These are phyloP conservation scores for Oldenlandia corymbosa DNA, from an alignment of 257 asterid species.

Conservation along the genomic window DNA sequence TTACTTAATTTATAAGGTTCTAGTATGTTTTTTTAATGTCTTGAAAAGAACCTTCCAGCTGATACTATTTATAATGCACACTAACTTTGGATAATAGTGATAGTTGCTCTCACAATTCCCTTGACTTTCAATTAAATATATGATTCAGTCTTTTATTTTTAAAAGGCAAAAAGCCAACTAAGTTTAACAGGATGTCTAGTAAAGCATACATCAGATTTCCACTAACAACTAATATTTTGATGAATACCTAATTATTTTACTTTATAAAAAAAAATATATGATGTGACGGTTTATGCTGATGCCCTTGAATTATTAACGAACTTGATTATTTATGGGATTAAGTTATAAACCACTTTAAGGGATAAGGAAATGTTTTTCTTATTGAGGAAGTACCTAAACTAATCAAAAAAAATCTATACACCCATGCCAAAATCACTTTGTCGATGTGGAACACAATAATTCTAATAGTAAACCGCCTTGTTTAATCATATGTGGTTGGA, in stretches of 20 bases:
- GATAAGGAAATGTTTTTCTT: too few relatives aligned
- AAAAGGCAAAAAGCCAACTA: conserved; percentile 3
- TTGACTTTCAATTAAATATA: background rate
- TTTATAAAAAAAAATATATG: too few relatives aligned
- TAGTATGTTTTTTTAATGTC: too few relatives aligned
- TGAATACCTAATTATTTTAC: background rate
- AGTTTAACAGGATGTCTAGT: conserved; percentile 1
- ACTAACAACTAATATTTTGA: conserved; percentile 4
- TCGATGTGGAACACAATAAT: conserved; percentile 8
- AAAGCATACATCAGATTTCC: conserved; percentile 13
- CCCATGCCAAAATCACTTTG: background rate
- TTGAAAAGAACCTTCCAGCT: background rate
- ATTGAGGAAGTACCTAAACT: too few relatives aligned
- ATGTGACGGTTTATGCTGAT: too few relatives aligned
- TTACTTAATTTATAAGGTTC: conserved; percentile 1
- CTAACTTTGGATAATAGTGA: background rate
- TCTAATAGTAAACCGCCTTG: background rate
- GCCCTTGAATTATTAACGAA: background rate
- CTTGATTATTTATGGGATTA: background rate
- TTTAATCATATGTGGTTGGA: background rate
- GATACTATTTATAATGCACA: background rate
- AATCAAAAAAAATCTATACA: background rate
- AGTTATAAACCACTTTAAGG: background rate
- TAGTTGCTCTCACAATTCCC: background rate
- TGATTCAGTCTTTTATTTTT: background rate